These are phyloP conservation scores for Pseudogymnoascus sp. DNA, from an alignment of 2,329 filamentous ascomycete species.

Conservation along the genomic window DNA sequence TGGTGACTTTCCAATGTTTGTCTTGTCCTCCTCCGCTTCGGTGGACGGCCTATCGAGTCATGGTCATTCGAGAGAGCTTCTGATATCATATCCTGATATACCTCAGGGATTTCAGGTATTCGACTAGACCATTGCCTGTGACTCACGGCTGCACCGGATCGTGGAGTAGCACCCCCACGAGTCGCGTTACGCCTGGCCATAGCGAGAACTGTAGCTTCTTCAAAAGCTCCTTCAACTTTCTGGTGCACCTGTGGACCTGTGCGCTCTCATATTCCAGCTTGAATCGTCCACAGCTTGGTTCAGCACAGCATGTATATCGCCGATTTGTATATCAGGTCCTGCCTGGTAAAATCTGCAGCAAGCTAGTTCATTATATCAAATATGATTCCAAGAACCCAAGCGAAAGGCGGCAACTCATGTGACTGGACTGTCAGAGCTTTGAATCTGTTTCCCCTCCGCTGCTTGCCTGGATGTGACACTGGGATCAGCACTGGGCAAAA, in stretches of 20 bases:
- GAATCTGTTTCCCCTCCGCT: background rate
- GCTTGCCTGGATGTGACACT: background rate
- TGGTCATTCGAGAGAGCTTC: conserved; percentile 30
- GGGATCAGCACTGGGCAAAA: too few species aligned
- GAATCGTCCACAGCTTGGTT: background rate
- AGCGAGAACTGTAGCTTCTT: background rate
- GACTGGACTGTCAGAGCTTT: background rate
- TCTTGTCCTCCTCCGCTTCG: conserved; percentile 28
- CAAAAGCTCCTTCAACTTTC: background rate
- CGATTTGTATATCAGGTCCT: background rate
- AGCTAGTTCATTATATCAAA: background rate
- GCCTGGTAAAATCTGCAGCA: background rate
- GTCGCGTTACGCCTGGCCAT: background rate
- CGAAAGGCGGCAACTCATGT: background rate
- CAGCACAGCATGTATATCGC: background rate
- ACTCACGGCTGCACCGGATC: background rate
- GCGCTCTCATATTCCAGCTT: background rate
- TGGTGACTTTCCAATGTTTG: conserved; percentile 12
- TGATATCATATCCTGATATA: conserved; percentile 37
- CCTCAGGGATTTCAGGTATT: conserved; percentile 28
- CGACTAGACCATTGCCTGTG: background rate
- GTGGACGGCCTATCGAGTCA: conserved; percentile 26
- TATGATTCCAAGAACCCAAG: background rate
- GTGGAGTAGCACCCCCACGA: background rate
- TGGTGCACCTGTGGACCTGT: background rate